phyloP scores from a whole-genome alignment of 345 rosid genomes.

The Dimocarpus longan region DNA sequence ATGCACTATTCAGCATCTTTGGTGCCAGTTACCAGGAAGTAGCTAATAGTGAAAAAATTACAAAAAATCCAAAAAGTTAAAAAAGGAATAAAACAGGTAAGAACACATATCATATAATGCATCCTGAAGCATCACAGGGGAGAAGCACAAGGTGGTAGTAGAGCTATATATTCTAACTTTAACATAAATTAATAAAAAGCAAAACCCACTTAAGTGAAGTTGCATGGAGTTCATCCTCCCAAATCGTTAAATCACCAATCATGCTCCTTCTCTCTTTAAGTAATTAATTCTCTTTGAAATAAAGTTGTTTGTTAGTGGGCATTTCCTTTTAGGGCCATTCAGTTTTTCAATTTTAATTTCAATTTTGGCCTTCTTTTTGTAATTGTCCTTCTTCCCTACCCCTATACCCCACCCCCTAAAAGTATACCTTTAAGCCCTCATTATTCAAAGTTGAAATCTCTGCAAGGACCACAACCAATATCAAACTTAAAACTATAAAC shows the following conservation, averaged over 20 bases:
- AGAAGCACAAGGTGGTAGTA: conserved; percentile 22
- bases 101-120: conserved; percentile 23
- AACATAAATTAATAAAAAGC: conserved; percentile 45
- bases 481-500: background rate
- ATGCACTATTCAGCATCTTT: conserved; percentile 43
- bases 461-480: background rate
- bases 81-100: conserved; percentile 46
- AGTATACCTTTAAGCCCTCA: conserved; percentile 30
- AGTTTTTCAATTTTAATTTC: background rate
- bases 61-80: background rate
- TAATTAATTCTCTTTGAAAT: conserved; percentile 29
- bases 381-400: conserved; percentile 30
- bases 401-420: conserved; percentile 50
- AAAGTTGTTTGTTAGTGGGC: conserved; percentile 73
- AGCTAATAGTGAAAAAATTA: background rate
- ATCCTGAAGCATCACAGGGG: conserved; percentile 50
- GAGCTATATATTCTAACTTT: conserved; percentile 33
- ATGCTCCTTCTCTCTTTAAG: conserved; percentile 34
- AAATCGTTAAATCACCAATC: conserved; percentile 54
- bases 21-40: conserved; percentile 20
- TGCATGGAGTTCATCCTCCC: conserved; percentile 66
- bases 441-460: conserved; percentile 21
- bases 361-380: background rate
- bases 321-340: conserved; percentile 53
- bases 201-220: conserved; percentile 52